These are phyloP conservation scores for Russula compacta DNA, from an alignment of 768 basidiomycete genomes.

Conservation along the genomic window DNA sequence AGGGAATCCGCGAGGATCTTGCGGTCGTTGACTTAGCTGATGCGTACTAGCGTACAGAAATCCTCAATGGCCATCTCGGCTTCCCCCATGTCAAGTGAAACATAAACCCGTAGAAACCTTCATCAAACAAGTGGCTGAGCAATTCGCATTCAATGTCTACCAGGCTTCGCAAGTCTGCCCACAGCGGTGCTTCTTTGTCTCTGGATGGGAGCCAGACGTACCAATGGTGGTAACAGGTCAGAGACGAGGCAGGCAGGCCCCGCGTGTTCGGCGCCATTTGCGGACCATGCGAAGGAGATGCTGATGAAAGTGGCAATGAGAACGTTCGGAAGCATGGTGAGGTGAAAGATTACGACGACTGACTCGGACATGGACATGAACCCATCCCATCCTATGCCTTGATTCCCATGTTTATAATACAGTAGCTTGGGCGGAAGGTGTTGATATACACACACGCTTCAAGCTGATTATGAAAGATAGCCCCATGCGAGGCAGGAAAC, in stretches of 20 bases:
- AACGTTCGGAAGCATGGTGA: background rate
- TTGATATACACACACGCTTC: too few relatives aligned
- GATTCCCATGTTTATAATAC: background rate
- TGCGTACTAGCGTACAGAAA: background rate
- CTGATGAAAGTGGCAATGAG: background rate
- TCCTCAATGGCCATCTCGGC: background rate
- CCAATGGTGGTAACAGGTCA: background rate
- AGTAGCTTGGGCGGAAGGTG: background rate
- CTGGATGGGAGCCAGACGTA: background rate
- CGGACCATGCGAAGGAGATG: background rate
- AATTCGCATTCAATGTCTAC: background rate
- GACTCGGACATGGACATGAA: background rate
- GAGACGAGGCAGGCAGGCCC: background rate
- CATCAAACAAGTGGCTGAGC: background rate
- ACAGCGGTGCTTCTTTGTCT: background rate
- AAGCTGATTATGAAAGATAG: background rate
- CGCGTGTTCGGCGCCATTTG: background rate
- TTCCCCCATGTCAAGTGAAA: background rate
- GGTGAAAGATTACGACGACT: background rate
- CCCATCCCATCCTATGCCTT: background rate
- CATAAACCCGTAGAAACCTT: background rate
- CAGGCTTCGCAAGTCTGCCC: background rate
- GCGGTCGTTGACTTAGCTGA: background rate
- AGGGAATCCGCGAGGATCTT: conserved; percentile 2
- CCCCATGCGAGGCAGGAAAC: background rate